Evolutionary conservation across 2,329 filamentous ascomycete genomes (phyloP).

Genomic region (Pseudocercospora crystallina): DNA sequence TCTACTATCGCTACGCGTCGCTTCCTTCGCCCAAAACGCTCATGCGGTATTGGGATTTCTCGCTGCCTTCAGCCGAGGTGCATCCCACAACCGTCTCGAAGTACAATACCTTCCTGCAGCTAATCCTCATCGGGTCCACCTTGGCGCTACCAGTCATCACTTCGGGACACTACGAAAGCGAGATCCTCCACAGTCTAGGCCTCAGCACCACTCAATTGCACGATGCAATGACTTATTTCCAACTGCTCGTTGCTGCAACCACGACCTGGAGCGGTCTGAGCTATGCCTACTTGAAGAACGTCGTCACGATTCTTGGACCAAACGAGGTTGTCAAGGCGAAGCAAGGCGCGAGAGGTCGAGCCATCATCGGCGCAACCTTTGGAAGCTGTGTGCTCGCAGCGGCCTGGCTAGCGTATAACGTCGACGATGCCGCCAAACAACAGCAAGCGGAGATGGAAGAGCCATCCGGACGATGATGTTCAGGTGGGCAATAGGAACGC

Average conservation of each 20-base stretch:
- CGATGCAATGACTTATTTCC: conserved; percentile 44
- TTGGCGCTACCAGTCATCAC: conserved; percentile 73
- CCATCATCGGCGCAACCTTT: conserved; percentile 49
- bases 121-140: conserved; percentile 80
- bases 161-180: conserved; percentile 25
- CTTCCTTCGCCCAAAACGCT: conserved; percentile 92
- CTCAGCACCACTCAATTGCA: conserved; percentile 33
- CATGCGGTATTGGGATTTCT: conserved; percentile 94
- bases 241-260: conserved; percentile 81
- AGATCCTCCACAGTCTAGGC: conserved; percentile 23
- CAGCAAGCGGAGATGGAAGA: too few relatives aligned
- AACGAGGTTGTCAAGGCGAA: conserved; percentile 49
- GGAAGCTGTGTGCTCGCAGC: conserved; percentile 45
- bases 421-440: conserved; percentile 11
- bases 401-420: conserved; percentile 29
- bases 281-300: conserved; percentile 87
- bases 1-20: conserved; percentile 95
- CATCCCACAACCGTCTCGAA: conserved; percentile 82
- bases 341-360: conserved; percentile 48
- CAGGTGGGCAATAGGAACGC: too few relatives aligned
- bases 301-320: conserved; percentile 75
- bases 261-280: conserved; percentile 93
- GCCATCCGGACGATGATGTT: too few relatives aligned
- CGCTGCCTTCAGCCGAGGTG: conserved; percentile 81
- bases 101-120: conserved; percentile 87